Conservation (phyloP, 495 filamentous ascomycete species). For the Daldinia childiae region DNA sequence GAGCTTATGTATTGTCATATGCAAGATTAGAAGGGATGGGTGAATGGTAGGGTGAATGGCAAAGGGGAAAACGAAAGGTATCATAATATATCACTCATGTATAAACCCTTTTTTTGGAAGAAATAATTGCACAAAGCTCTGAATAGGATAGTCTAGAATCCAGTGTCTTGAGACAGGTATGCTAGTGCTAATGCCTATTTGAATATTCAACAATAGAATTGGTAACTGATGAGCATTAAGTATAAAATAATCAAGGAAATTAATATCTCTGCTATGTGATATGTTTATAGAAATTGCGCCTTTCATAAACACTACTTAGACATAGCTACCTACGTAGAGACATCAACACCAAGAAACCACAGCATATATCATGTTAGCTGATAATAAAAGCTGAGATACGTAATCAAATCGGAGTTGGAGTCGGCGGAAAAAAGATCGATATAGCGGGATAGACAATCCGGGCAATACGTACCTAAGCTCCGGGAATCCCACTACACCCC, state of each 20-base stretch:
- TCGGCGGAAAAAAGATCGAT: not conserved
- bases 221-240: no score
- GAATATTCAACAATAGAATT: not conserved
- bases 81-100: not conserved
- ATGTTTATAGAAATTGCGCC: not conserved
- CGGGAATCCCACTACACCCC: not conserved
- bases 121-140: not conserved
- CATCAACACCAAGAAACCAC: no score
- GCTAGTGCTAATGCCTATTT: not conserved
- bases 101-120: not conserved
- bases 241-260: not conserved
- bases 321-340: no score
- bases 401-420: not conserved
- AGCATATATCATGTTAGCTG: no score
- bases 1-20: not conserved
- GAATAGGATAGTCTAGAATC: not conserved
- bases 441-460: not conserved
- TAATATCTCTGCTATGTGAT: not conserved
- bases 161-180: not conserved
- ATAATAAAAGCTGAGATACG: not conserved
- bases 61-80: not conserved
- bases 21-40: not conserved
- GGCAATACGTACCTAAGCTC: not conserved
- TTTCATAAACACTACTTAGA: not conserved
- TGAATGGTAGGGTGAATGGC: not conserved